Evolutionary conservation across 179 eudicot species (phyloP).

Genomic region (Sideroxylon spinosum): DNA sequence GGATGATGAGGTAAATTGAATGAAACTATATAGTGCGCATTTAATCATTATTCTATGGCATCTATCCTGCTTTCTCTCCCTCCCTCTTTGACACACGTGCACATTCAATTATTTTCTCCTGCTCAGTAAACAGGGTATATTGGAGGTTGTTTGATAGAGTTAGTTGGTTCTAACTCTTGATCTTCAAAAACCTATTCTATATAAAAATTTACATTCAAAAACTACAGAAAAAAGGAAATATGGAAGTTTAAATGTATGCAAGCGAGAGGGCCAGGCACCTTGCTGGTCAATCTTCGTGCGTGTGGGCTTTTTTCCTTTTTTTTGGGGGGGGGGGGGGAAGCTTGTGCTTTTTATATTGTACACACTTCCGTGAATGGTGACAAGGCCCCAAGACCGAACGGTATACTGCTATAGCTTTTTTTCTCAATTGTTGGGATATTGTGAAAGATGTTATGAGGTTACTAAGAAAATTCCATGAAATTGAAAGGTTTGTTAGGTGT

Average conservation of each 20-base stretch:
- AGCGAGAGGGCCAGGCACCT: neutral
- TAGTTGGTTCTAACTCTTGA: neutral
- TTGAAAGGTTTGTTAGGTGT: no score
- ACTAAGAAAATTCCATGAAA: no score
- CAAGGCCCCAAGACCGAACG: no score
- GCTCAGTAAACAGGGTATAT: neutral
- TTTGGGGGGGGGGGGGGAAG: no score
- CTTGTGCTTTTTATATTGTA: no score
- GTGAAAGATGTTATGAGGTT: no score
- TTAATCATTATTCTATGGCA: neutral
- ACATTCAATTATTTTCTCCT: neutral
- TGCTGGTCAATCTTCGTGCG: neutral
- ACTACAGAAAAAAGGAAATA: neutral
- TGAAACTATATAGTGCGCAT: neutral
- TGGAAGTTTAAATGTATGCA: neutral
- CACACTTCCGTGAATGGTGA: no score
- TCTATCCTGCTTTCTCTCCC: neutral
- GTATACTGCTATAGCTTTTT: no score
- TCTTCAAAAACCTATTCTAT: neutral
- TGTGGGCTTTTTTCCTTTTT: no score
- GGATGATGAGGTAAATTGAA: constrained; percentile 51
- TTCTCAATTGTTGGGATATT: no score
- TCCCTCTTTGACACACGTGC: no score
- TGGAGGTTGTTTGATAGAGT: neutral
- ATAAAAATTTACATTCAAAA: neutral